phyloP scores from a whole-genome alignment of 2,329 filamentous ascomycete species.

The Incumbomyces delicatus region DNA sequence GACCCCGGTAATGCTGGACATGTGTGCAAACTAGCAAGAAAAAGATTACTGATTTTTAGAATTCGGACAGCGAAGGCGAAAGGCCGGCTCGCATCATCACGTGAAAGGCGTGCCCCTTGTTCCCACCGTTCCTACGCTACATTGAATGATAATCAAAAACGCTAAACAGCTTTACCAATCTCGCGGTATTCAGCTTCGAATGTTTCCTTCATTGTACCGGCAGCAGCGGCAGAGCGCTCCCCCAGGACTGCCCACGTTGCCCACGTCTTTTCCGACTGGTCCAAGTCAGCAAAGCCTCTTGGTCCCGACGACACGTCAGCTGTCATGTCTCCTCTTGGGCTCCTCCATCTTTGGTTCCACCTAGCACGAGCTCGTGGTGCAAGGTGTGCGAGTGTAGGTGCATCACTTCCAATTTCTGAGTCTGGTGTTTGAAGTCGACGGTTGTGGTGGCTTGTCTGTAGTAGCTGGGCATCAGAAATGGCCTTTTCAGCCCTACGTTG shows the following conservation, averaged over 20 bases:
- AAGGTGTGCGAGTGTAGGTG: not conserved
- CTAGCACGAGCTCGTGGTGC: not conserved
- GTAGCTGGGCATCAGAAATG: not conserved
- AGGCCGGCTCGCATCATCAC: too few relatives aligned
- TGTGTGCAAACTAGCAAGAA: too few relatives aligned
- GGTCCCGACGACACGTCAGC: too few relatives aligned
- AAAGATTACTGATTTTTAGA: too few relatives aligned
- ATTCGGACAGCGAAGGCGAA: too few relatives aligned
- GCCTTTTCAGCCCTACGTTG: not conserved
- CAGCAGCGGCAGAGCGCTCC: not conserved
- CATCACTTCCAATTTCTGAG: not conserved
- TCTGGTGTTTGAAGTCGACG: not conserved
- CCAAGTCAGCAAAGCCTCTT: not conserved
- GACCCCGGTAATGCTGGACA: too few relatives aligned
- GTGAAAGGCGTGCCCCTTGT: too few relatives aligned
- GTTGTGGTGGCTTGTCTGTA: too few relatives aligned
- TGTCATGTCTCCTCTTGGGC: not conserved
- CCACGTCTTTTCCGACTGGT: not conserved
- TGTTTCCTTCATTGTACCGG: not conserved
- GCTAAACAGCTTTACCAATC: too few relatives aligned
- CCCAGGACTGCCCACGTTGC: not conserved
- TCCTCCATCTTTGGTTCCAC: conserved; percentile 3
- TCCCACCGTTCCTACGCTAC: too few relatives aligned
- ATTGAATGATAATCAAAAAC: too few relatives aligned
- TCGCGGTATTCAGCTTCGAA: too few relatives aligned